Conservation (phyloP, 495 filamentous ascomycete species). For the Lasiosphaeris hirsuta region DNA sequence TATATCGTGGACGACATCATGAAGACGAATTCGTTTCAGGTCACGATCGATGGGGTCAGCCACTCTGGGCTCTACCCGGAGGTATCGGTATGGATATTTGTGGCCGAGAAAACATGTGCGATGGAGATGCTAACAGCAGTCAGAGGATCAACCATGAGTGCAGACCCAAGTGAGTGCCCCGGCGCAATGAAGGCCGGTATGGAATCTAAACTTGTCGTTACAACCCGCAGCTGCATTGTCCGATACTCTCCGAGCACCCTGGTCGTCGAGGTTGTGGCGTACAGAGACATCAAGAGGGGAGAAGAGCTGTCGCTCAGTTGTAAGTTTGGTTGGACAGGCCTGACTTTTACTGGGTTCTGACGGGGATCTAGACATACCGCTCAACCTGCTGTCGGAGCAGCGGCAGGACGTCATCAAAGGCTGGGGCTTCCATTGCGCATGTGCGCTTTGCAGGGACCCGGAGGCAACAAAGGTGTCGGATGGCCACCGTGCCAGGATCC, state of each 20-base stretch:
- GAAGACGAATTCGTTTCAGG: slow-evolving; percentile 30
- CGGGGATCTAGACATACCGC: slow-evolving; percentile 16
- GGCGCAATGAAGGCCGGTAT: not conserved
- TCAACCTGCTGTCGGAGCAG: slow-evolving; percentile 25
- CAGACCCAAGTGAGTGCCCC: slow-evolving; percentile 28
- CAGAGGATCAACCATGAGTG: slow-evolving; percentile 35
- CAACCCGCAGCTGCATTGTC: slow-evolving; percentile 3
- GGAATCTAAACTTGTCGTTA: slow-evolving; percentile 10
- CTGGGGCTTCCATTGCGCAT: slow-evolving; percentile 36
- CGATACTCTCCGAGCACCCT: slow-evolving; percentile 29
- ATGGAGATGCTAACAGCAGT: not conserved
- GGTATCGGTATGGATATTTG: slow-evolving; percentile 23
- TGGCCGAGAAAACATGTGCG: not conserved
- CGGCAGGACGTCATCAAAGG: slow-evolving; percentile 20
- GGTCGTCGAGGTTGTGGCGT: slow-evolving; percentile 30
- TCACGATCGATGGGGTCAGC: slow-evolving; percentile 19
- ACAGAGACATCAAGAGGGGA: slow-evolving; percentile 27
- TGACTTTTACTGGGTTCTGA: not conserved
- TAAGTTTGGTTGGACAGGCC: slow-evolving; percentile 1
- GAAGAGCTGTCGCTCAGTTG: slow-evolving; percentile 34
- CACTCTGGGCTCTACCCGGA: slow-evolving; percentile 32
- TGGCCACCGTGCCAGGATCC: slow-evolving; percentile 20
- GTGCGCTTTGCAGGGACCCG: slow-evolving; percentile 22
- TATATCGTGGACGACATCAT: slow-evolving; percentile 33
- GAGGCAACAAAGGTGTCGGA: slow-evolving; percentile 18